Base-by-base conservation (phyloP, 257 asterid genomes). In the Solanum pennellii region DNA sequence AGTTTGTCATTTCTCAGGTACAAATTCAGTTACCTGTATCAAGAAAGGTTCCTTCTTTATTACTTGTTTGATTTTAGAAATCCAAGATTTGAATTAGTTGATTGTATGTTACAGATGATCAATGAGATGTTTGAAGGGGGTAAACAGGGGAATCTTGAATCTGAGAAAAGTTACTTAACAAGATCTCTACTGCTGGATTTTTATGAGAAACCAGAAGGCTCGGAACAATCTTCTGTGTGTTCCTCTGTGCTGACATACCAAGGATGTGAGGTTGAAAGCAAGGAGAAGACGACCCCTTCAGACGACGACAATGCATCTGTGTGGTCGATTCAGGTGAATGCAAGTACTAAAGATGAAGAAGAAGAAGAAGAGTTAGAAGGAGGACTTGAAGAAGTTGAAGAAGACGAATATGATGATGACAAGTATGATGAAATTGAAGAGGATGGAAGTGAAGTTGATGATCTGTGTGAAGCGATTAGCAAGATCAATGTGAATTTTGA, bases 251-350 rank as follows among this genome's bases (percentile, higher is more conserved):
- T 88, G 90, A 90, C 93, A 68, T 83, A 84, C 84, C 91, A 90
- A 86, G 93, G 91, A 33, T 89, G 41, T 66, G 74, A 56, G 31
- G 68, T 83, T 16, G 90, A 52, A 60, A 88, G 88, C 41, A 76
- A 66, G 49, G 94, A 90, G 59, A 90, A 86, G 86, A n/a, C 87
- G 74, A n/a, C 88, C 2, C 45, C 69, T 3, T 92, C 90, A 12
- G 95, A 94, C 2, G 92, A 90, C 27, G 98, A 95, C 25, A 90
- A 87, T 44, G 73, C 93, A 3, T 95, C 97, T 0, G n/a, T 94
- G 3, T 95, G 98, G 98, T 95, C 97, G 14, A 92, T 94, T 90
- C 95, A 93, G 90, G 98, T 91, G 86, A 94, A 94, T 75, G 98
- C 93, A 56, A 94, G 98, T 90, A 87, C 82, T 6, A 72, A 75